Evolutionary conservation across 2,329 filamentous ascomycete species (phyloP).

Genomic region (Eutypa lata): DNA sequence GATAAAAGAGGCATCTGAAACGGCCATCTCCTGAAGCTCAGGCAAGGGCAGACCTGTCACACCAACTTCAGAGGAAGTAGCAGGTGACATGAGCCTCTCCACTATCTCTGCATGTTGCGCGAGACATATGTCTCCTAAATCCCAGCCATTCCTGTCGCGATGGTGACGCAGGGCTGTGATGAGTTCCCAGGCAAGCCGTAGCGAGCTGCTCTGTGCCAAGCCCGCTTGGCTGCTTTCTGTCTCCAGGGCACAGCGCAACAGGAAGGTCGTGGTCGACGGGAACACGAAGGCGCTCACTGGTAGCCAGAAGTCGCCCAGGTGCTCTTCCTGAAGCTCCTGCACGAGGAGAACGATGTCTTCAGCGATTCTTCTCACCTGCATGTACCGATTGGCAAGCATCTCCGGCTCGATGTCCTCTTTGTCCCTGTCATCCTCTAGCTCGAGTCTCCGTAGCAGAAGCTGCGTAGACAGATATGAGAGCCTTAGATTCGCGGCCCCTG

Average conservation of each 20-base stretch:
- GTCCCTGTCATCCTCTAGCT: constrained; percentile 34
- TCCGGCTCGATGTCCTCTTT: constrained; percentile 21
- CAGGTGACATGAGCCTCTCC: constrained; percentile 36
- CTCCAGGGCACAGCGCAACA: constrained; percentile 44
- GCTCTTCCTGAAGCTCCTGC: constrained; percentile 39
- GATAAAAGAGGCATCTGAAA: constrained; percentile 3
- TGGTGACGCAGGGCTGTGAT: constrained; percentile 35
- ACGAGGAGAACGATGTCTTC: constrained; percentile 47
- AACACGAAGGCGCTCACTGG: constrained; percentile 43
- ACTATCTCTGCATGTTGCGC: constrained; percentile 43
- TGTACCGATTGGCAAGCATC: constrained; percentile 27
- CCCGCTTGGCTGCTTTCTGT: constrained; percentile 33
- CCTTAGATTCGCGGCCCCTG: constrained; percentile 47
- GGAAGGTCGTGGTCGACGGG: constrained; percentile 45
- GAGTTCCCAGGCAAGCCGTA: constrained; percentile 39
- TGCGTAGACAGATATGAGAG: constrained; percentile 45
- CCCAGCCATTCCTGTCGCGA: constrained; percentile 39
- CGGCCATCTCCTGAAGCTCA: too few relatives aligned
- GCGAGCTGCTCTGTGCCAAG: constrained; percentile 33
- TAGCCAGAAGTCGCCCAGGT: constrained; percentile 49
- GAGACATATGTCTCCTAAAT: constrained; percentile 47
- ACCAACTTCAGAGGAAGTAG: neutral
- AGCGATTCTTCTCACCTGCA: constrained; percentile 38
- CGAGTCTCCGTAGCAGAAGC: constrained; percentile 43
- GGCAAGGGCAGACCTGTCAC: neutral